Base-by-base conservation (phyloP, 2,329 filamentous ascomycete genomes). In the Botrytis squamosa region DNA sequence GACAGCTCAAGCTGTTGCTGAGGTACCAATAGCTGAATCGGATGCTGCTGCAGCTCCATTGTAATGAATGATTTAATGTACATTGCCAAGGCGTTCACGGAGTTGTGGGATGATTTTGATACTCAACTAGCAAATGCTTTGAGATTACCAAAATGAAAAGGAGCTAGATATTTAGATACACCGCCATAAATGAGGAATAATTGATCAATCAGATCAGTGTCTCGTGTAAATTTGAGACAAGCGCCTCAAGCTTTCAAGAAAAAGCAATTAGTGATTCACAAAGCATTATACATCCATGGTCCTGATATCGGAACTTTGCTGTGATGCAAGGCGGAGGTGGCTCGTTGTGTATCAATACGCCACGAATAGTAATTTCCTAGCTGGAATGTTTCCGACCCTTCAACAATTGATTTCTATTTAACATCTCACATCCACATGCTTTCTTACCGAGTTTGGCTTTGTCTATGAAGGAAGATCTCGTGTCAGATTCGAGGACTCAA, bases 11-110 rank as follows among this genome's bases (percentile, higher is more conserved):
- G 77, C 77, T 49, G 46, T 79, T 49, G 78, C 79, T 52, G 75
- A 77, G 59, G 74, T 79, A 29, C 76, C 79, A 44, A 79, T 80
- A 76, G 76, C 77, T 33, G 78, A 78, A 33, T 79, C 77, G 18
- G 78, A 79, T 74, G 77, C 76, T 38, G 76, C 77, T 22, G 79
- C 75, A 29, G 76, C 76, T 40, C 76, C 76, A 55, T 76, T 69
- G 49, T 74, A 60, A 52, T 5, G 20, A 62, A 64, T 72, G 52
- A 75, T 72, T 44, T 68, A 60, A 29, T 72, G 40, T 76, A 71
- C 73, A 76, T 76, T 73, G 74, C 44, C 68, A 29, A 70, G 76
- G 77, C 76, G 76, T 74, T 72, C 10, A 40, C 29, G 64, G 46
- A 33, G 9, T 38, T 36, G 46, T 42, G 38, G 71, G 64, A 60